A percentile compares a stretch with the other conserved stretches of the same genome.
phyloP scores from a whole-genome alignment of 306 rosid species.

The Styphnolobium japonicum region DNA sequence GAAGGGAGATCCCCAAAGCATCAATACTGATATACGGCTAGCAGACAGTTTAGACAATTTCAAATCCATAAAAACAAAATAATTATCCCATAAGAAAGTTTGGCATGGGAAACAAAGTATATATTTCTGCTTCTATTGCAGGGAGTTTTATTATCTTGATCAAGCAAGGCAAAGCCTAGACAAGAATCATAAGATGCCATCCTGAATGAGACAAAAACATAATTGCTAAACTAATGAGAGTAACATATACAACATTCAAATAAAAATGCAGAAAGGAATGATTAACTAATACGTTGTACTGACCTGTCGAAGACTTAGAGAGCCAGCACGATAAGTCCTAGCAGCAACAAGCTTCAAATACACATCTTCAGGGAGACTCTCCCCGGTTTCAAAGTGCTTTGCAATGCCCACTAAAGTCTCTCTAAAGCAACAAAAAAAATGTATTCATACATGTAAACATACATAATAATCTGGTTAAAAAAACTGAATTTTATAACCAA shows the following conservation, averaged over 20 bases:
- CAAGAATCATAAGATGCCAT: not conserved
- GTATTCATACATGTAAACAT: not conserved
- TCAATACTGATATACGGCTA: not conserved
- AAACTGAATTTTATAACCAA: not conserved
- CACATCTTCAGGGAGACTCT: constrained; percentile 83
- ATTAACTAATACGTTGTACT: constrained; percentile 23
- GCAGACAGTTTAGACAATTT: not conserved
- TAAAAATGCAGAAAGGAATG: constrained; percentile 3
- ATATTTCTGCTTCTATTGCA: not conserved
- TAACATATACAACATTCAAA: not conserved
- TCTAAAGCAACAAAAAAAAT: constrained; percentile 29
- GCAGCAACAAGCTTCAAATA: constrained; percentile 90
- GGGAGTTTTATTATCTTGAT: too few relatives aligned
- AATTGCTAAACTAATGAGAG: constrained; percentile 2
- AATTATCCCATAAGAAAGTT: not conserved
- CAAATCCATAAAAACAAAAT: not conserved
- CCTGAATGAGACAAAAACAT: not conserved
- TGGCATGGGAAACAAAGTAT: not conserved
- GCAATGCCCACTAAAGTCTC: constrained; percentile 94
- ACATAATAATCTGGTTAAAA: not conserved
- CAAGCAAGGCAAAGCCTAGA: not conserved
- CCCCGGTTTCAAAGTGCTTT: constrained; percentile 91
- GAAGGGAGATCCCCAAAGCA: not conserved
- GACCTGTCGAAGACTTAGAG: constrained; percentile 94
- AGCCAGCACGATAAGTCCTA: constrained; percentile 92